Evolutionary conservation across 768 basidiomycete species (phyloP), one percentile per base, ranked within the genome.

Genomic region (Macrolepiota albuminosa): DNA sequence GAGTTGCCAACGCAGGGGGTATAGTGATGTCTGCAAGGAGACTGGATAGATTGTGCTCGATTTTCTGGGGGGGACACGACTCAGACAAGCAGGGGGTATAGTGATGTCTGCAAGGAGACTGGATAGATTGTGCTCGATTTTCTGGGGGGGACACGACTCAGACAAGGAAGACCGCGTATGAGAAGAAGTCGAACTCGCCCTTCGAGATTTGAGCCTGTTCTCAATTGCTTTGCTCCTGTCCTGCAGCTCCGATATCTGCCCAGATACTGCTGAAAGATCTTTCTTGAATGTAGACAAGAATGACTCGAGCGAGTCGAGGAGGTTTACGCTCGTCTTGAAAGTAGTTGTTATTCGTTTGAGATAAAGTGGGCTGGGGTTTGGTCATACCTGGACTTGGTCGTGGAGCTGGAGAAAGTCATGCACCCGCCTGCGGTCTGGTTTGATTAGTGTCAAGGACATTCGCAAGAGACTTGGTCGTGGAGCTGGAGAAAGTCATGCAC

Each of bases 201-300:
- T 82, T 55, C 97, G 82, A 59, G 88, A 91, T 70, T 87, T 89
- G 59, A 98, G 80, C 59, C 88, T 84, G 61, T 83, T 84, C 63
- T 98, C 97, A 18, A 98, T 97, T 45, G 90, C 90, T 64, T 91
- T 89, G 70, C 93, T 95, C 37, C 93, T 82, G 63, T 85, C 84
- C 68, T 98, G 97, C 26, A 99, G 79, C 63, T 98, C 93, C 1
- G 93, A 90, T 70, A 99, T 96, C 71, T 99, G 95, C 3, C 94
- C 92, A 2, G 97, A 98, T 10, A 98, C 97, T 1, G 89, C 88
- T 6, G 93, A 91, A 24, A 99, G 80, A 72, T 99, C 96, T 66
- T 81, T 89, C 73, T 98, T 96, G 68, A 99, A 99, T 0, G 92
- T 97, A 2, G 93, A 94, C 11, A 99, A 81, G 72, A 98, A 98